Evolutionary conservation across 1,284 basidiomycete species (phyloP).

Genomic region (Austroboletus niveus): DNA sequence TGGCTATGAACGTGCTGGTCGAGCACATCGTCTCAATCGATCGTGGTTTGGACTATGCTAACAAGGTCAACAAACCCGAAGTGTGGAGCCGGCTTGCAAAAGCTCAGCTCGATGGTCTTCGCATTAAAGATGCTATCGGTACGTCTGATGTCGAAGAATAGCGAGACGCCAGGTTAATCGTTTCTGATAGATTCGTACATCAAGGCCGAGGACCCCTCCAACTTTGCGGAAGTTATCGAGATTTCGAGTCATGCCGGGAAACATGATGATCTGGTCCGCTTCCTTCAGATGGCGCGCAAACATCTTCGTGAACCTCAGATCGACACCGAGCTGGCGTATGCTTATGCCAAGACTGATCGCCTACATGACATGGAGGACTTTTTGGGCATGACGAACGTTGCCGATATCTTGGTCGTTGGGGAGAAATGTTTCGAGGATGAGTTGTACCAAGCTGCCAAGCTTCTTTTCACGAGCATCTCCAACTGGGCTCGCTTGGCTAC

Average conservation of each 20-base stretch:
- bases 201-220: constrained; percentile 95
- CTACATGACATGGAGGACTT: constrained; percentile 99
- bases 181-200: constrained; percentile 85
- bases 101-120: constrained; percentile 98
- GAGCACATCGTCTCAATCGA: constrained; percentile 99
- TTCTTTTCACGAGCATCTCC: constrained; percentile 95
- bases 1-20: constrained; percentile 97
- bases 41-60: constrained; percentile 94
- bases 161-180: constrained; percentile 7
- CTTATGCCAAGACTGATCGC: constrained; percentile 96
- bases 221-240: constrained; percentile 96
- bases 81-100: constrained; percentile 98
- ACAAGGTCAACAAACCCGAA: constrained; percentile 94
- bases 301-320: constrained; percentile 96
- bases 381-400: constrained; percentile 98
- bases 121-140: constrained; percentile 98
- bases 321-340: constrained; percentile 95
- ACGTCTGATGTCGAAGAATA: constrained; percentile 18
- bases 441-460: constrained; percentile 94
- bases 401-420: constrained; percentile 93
- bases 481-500: constrained; percentile 99
- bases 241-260: constrained; percentile 96
- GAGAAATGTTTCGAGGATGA: constrained; percentile 99
- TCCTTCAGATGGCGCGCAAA: constrained; percentile 99
- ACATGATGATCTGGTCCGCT: constrained; percentile 97